phyloP scores from a whole-genome alignment of 352 stramenopile genomes.

The Globisporangium echinulatum region DNA sequence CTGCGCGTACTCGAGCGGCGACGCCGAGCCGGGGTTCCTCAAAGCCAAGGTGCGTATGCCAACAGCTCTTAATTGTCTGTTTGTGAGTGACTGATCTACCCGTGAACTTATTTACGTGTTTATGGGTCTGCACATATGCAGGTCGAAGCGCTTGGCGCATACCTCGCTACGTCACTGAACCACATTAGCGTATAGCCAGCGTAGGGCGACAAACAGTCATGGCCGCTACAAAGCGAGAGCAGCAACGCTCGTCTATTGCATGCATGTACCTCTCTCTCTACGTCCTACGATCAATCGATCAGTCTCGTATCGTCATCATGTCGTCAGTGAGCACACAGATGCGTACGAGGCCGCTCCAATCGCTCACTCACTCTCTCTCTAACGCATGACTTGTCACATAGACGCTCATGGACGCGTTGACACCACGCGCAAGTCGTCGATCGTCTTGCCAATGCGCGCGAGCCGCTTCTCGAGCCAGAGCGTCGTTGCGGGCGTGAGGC shows the following conservation, averaged over 20 bases:
- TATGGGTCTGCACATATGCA: constrained; percentile 8
- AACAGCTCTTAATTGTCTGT: background rate
- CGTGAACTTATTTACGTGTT: background rate
- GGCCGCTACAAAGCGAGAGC: background rate
- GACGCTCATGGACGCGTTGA: no score
- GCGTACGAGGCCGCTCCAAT: no score
- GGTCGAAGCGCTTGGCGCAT: constrained; percentile 56
- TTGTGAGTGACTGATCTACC: background rate
- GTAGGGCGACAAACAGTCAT: background rate
- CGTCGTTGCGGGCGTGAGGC: constrained; percentile 50
- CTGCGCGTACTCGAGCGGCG: constrained; percentile 60
- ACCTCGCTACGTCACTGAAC: constrained; percentile 57
- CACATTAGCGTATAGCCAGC: constrained; percentile 57
- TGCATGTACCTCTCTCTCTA: no score
- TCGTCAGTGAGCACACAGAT: no score
- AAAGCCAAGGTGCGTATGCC: constrained; percentile 53
- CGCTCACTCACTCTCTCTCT: background rate
- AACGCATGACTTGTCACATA: no score
- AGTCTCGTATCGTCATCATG: no score
- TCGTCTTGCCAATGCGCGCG: constrained; percentile 33
- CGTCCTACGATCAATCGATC: no score
- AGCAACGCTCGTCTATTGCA: no score
- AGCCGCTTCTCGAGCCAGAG: constrained; percentile 76
- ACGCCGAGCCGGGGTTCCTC: constrained; percentile 50
- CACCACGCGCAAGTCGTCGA: constrained; percentile 51